These are phyloP conservation scores for Stephania japonica DNA, from an alignment of 164 flowering plant species.

Conservation along the genomic window DNA sequence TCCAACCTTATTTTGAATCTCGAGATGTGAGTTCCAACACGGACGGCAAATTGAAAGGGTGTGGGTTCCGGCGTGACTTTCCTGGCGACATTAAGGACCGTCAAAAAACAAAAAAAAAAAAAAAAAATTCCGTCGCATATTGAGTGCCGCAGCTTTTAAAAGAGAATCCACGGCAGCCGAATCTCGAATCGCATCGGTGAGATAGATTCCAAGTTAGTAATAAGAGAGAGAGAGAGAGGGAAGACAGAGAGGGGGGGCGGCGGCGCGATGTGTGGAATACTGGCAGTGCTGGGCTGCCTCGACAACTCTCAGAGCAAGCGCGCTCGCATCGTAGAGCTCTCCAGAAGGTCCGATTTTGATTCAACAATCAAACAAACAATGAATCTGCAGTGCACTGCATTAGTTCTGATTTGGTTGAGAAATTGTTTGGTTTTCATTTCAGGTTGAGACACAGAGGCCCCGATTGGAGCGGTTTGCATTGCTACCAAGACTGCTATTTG, in stretches of 20 bases:
- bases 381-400: not conserved
- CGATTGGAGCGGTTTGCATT: constrained; percentile 94
- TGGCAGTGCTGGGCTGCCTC: constrained; percentile 74
- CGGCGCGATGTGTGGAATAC: constrained; percentile 80
- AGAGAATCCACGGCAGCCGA: too few relatives aligned
- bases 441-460: constrained; percentile 90
- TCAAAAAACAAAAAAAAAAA: too few relatives aligned
- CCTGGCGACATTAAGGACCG: too few relatives aligned
- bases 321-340: constrained; percentile 82
- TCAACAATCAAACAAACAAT: not conserved
- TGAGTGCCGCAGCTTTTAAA: too few relatives aligned
- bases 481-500: constrained; percentile 64
- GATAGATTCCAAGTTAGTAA: too few relatives aligned
- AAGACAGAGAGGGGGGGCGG: constrained; percentile 10
- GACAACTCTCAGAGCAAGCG: constrained; percentile 81
- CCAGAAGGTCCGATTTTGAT: constrained; percentile 47
- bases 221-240: too few relatives aligned
- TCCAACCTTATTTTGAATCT: too few relatives aligned
- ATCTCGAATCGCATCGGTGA: too few relatives aligned
- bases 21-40: too few relatives aligned
- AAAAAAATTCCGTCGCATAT: too few relatives aligned
- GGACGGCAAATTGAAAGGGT: too few relatives aligned
- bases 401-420: not conserved
- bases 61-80: too few relatives aligned
- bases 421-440: constrained; percentile 5